Percentiles rank a stretch among this genome's conserved stretches.
Evolutionary conservation across 2,329 filamentous ascomycete genomes (phyloP).

Genomic region (Salinomyces thailandicus): DNA sequence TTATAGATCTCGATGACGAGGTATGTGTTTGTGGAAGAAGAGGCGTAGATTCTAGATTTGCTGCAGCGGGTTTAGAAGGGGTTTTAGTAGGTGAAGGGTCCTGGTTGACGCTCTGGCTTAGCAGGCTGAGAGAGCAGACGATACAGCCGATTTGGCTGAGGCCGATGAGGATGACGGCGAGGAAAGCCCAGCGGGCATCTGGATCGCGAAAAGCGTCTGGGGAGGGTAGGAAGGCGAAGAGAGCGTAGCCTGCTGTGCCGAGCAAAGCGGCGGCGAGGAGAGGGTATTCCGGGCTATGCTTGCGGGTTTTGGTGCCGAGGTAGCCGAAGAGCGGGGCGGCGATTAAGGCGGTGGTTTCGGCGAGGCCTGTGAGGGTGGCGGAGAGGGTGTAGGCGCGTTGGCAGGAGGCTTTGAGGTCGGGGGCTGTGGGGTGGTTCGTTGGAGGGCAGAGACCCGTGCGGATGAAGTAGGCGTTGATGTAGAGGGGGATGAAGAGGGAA

Average conservation of each 20-base stretch:
- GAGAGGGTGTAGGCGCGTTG: conserved; percentile 79
- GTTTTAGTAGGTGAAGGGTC: conserved; percentile 16
- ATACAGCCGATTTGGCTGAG: conserved; percentile 94
- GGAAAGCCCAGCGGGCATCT: conserved; percentile 44
- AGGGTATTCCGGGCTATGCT: conserved; percentile 50
- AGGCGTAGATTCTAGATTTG: conserved; percentile 17
- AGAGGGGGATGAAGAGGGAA: conserved; percentile 86
- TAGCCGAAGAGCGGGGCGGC: conserved; percentile 83
- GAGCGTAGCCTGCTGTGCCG: conserved; percentile 67
- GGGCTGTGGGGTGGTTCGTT: conserved; percentile 30
- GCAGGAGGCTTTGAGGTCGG: conserved; percentile 74
- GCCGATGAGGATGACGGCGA: conserved; percentile 70
- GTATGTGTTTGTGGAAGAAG: conserved; percentile 12
- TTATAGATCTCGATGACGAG: conserved; percentile 11
- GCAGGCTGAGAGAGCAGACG: conserved; percentile 82
- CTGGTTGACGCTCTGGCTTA: conserved; percentile 67
- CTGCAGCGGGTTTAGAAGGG: conserved; percentile 6
- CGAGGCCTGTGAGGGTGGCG: conserved; percentile 76
- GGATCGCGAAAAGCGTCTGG: conserved; percentile 61
- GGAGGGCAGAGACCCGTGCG: conserved; percentile 66
- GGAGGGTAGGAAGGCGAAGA: conserved; percentile 65
- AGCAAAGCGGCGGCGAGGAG: conserved; percentile 60
- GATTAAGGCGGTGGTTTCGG: conserved; percentile 75
- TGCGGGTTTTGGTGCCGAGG: conserved; percentile 56
- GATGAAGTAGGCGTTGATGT: conserved; percentile 85